Evolutionary conservation across 1,139 yeast genomes (phyloP).

Genomic region (Trichomonascaceae sp.): DNA sequence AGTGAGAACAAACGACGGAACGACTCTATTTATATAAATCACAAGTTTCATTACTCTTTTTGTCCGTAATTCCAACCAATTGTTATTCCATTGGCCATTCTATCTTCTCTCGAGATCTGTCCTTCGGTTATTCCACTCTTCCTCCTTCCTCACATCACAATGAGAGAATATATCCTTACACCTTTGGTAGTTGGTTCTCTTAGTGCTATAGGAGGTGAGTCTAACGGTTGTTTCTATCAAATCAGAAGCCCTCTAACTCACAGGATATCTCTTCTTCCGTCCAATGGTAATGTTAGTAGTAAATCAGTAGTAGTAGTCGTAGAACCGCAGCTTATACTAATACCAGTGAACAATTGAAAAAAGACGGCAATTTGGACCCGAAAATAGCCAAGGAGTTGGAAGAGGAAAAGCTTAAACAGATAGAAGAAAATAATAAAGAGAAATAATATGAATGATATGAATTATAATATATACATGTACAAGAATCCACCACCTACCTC

Average conservation of each 20-base stretch:
- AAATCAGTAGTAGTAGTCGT: not conserved
- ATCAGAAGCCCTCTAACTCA: too few species aligned
- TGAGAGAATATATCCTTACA: conserved; percentile 3
- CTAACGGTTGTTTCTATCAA: too few species aligned
- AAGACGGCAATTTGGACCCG: conserved; percentile 54
- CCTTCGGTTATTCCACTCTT: not conserved
- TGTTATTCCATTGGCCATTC: not conserved
- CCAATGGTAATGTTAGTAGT: conserved; percentile 62
- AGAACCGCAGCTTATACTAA: too few species aligned
- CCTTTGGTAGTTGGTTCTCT: conserved; percentile 33
- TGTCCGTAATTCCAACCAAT: too few species aligned
- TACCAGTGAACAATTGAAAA: conserved; percentile 55
- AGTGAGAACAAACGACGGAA: too few species aligned
- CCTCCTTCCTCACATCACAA: not conserved
- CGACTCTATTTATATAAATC: too few species aligned
- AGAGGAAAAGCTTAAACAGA: not conserved
- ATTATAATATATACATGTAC: conserved; percentile 8
- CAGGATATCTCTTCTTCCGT: conserved; percentile 63
- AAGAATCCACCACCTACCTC: not conserved
- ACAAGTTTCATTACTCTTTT: too few species aligned
- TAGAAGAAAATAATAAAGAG: not conserved
- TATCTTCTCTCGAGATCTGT: not conserved
- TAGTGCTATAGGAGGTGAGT: conserved; percentile 42
- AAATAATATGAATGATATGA: not conserved
- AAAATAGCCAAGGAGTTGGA: conserved; percentile 12